Evolutionary conservation across 1,139 yeast species (phyloP), one percentile per base, ranked within the genome.

Genomic region (Kodamaea fungicola): DNA sequence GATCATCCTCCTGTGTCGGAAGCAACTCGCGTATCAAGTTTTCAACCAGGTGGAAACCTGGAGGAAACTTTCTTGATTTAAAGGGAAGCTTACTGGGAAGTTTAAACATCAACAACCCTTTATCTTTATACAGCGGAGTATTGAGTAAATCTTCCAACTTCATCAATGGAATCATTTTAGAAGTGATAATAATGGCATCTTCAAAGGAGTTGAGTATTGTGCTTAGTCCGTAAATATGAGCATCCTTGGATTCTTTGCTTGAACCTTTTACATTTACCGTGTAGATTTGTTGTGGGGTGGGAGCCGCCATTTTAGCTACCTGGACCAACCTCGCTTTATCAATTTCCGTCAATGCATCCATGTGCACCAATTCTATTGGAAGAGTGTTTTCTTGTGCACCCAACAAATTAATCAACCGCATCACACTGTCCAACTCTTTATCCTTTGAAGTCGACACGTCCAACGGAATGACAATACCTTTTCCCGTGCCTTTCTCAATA

Each of bases 391-490:
- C 54, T 22, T 57, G 42, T 1, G 51, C 55, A 13, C 69, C 46
- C 13, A 67, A 50, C 2, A 59, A 61, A 6, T 49, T 47, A 7
- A 67, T 49, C 9, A 64, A 39, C 4, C 62, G 44, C 12, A 37
- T 42, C 7, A 62, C 44, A 30, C 55, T 46, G 3, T 49, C 45
- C 4, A 61, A 22, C 35, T 53, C 61, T n/a, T 37, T 38, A n/a
- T 44, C 45, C 22, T 34, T 38, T n/a, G 46, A 38, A 16, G 38
- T 34, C 3, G 43, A 31, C 1, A 57, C 57, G 8, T 52, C 36
- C 2, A 65, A 31, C 0, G 71, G 67, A 4, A 67, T 59, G 3
- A 66, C 68, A 7, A 67, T 61, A 0, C 73, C 73, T 28, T 45
- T 50, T 0, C 70, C 71, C 25, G 47, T 47, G 28, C 58, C 52